phyloP scores from a whole-genome alignment of 306 rosid species.

The Casuarina glauca region DNA sequence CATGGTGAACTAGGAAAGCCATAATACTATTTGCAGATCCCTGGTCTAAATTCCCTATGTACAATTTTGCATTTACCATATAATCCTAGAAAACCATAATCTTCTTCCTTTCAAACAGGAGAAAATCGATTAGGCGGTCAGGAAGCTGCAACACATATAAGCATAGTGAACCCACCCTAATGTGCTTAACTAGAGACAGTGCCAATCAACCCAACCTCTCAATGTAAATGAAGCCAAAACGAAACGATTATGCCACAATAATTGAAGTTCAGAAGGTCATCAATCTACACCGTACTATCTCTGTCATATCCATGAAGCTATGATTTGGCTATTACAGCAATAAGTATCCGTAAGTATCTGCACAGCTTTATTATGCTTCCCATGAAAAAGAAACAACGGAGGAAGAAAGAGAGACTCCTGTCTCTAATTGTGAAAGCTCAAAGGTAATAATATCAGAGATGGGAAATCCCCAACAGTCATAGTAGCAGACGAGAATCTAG shows the following conservation, averaged over 20 bases:
- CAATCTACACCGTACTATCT: neutral
- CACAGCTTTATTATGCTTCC: neutral
- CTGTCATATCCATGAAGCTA: neutral
- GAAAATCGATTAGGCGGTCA: too few species aligned
- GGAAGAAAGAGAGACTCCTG: neutral
- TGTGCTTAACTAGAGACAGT: neutral
- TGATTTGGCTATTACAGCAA: neutral
- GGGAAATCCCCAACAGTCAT: neutral
- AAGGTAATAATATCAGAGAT: neutral
- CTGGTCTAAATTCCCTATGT: neutral
- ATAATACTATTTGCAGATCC: constrained; percentile 3
- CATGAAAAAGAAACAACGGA: neutral
- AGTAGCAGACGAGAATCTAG: neutral
- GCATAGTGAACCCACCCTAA: neutral
- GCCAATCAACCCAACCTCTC: neutral
- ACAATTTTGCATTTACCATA: neutral
- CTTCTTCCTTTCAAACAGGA: neutral
- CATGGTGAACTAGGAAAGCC: constrained; percentile 8
- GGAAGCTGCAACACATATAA: too few species aligned
- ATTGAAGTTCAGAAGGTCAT: neutral
- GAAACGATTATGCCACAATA: neutral
- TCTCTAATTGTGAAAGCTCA: neutral
- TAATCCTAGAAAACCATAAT: neutral
- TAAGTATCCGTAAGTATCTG: neutral
- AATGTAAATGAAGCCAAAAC: neutral